Base-by-base conservation (phyloP, 176 grass and related monocot species). In the Aegilops tauschii region DNA sequence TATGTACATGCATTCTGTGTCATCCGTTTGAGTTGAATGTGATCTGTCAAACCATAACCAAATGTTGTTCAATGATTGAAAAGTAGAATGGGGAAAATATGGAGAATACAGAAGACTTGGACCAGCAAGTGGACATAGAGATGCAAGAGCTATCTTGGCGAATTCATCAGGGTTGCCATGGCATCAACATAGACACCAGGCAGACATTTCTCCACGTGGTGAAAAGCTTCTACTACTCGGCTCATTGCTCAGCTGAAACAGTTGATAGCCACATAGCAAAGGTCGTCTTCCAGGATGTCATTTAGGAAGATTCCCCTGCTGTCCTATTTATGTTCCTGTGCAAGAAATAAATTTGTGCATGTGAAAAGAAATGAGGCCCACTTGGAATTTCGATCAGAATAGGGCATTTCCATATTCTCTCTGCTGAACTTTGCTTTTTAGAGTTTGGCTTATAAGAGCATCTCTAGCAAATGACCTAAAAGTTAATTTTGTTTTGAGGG, bases 121-220 rank as follows among this genome's bases (percentile, higher is more conserved):
- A 82, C 2, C 4, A 4, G 1, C 40, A 39, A 42, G 58, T 85
- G 27, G 77, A 81, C 13, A 4, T 47, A 8, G 78, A 82, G 34
- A 90, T 93, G 72, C 78, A 79, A 50, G 78, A 88, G 31, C 45
- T 93, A 1, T 30, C 45, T 14, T 35, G 79, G 30, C 17, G 44
- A 32, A 79, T 85, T 6, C 68, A 80, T 31, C 34, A 10, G 27
- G 30, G 17, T 36, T 1, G 78, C 65, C 1, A 11, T 9, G 23
- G 30, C 12, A 4, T 42, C 10, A 20, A 29, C 16, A 87, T 1
- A 5, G n/a, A 66, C 32, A 85, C 85, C 8, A 86, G 56, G 58
- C 78, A 75, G 5, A 85, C 91, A n/a, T 86, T 85, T 25, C 73
- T 88, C 1, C 21, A 65, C 0, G 82, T 93, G 8, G 78, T 61